phyloP scores from a whole-genome alignment of 371 early-diverging fungal genomes.

The Blakeslea trispora region DNA sequence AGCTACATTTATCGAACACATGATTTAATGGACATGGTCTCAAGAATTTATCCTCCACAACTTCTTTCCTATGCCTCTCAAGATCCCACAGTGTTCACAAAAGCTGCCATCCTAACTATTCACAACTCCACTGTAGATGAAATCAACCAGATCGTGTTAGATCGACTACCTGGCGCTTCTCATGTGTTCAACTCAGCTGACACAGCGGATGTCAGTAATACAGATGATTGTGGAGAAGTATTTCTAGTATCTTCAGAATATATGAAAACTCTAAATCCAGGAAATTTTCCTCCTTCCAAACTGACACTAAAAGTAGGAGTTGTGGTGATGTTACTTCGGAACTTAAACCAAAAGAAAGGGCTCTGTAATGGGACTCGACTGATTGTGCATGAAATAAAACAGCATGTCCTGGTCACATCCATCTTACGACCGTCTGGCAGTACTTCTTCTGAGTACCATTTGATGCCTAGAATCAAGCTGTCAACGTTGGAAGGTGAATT shows the following conservation, averaged over 20 bases:
- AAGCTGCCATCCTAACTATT: background rate
- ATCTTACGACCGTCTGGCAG: no score
- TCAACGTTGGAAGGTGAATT: no score
- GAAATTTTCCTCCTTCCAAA: background rate
- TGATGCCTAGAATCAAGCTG: no score
- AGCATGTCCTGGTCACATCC: no score
- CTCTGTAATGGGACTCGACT: slow-evolving; percentile 29
- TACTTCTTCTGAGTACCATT: no score
- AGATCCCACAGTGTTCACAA: background rate
- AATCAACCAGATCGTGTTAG: background rate
- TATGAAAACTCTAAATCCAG: background rate
- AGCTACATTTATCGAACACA: no score
- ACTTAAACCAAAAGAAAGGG: slow-evolving; percentile 6
- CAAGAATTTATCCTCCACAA: no score
- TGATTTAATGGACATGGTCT: no score
- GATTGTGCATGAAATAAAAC: no score
- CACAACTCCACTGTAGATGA: background rate
- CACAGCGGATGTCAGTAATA: background rate
- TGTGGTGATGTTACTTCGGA: background rate
- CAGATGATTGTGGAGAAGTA: background rate
- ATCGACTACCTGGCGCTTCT: background rate
- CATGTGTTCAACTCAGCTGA: background rate
- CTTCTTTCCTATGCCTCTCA: no score
- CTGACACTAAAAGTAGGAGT: background rate
- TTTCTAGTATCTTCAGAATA: background rate